Base-by-base conservation (phyloP, 257 asterid species). In the Cynanchum wilfordii region DNA sequence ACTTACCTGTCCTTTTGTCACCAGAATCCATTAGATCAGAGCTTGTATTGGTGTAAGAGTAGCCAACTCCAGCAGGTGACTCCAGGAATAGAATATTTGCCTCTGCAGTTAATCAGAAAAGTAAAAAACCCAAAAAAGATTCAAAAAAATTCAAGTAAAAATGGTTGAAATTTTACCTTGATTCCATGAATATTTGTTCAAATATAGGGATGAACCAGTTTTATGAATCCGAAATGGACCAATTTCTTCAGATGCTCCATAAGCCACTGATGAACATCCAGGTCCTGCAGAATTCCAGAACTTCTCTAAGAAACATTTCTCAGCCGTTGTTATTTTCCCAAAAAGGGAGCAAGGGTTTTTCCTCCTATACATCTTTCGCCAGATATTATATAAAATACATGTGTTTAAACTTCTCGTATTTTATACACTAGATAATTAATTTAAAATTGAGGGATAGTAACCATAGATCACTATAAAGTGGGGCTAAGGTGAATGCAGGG, bases 61-160 rank as follows among this genome's bases (percentile, higher is more conserved):
- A 93, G 10, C 98, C 98, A 54, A 89, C 97, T 7, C 98, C 97
- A 68, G 95, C 96, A 3, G 97, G 98, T 6, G 98, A 90, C 72
- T 93, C 98, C 49, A 93, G 86, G 62, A 93, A 93, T 19, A 91
- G 85, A 70, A 92, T 38, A 75, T 92, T 92, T 74, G 93, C 96
- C 79, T 66, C 97, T 91, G 82, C 65, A 80, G 69, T 62, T 20
- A 38, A 36, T 11, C 29, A 42, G 11, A 44, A 2, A 25, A 25
- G 0, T 3, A 38, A 4, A 29, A 65, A 65, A 27, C 40, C 11
- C 33, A 0, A 15, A 16, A 16, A 50, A 50, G 20, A 11, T 47
- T 47, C 5, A 47, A 50, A 13, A 19, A 52, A 8, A n/a, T n/a
- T 22, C 7, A 7, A 17, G 65, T 10, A 65, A 12, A 66, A 45